A percentile compares a stretch with the other conserved stretches of the same genome.
phyloP scores from a whole-genome alignment of 2,329 filamentous ascomycete genomes.

The Fusarium buxicola region DNA sequence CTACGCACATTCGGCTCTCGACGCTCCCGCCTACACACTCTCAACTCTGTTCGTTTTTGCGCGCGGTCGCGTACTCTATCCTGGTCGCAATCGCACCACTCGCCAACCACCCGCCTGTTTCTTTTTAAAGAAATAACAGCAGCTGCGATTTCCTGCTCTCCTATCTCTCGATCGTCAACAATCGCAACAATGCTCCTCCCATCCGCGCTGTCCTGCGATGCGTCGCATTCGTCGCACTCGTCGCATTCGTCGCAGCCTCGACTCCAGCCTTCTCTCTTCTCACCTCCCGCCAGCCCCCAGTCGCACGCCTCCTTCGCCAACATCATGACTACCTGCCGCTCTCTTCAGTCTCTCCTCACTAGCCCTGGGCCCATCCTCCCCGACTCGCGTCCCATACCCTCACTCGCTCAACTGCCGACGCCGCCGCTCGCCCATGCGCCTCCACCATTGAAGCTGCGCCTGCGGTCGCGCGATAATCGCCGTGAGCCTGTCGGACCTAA shows the following conservation, averaged over 20 bases:
- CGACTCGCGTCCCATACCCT: slow-evolving; percentile 49
- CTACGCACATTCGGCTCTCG: neutral
- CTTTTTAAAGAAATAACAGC: slow-evolving; percentile 24
- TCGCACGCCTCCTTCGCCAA: slow-evolving; percentile 62
- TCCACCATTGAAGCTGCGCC: slow-evolving; percentile 65
- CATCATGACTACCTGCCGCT: slow-evolving; percentile 70
- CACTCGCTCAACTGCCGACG: slow-evolving; percentile 60
- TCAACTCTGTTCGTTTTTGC: slow-evolving; percentile 26
- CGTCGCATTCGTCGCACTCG: slow-evolving; percentile 57
- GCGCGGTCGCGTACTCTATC: slow-evolving; percentile 29
- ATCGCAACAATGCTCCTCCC: slow-evolving; percentile 65
- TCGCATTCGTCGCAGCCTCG: slow-evolving; percentile 58
- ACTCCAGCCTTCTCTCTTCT: slow-evolving; percentile 65
- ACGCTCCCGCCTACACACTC: slow-evolving; percentile 1
- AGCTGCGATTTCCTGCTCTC: neutral
- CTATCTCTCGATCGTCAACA: slow-evolving; percentile 2
- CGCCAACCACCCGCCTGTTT: slow-evolving; percentile 30
- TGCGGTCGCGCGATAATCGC: slow-evolving; percentile 59
- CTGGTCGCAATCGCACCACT: slow-evolving; percentile 43
- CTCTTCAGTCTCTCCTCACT: slow-evolving; percentile 69
- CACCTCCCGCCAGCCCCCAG: slow-evolving; percentile 69
- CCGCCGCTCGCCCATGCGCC: slow-evolving; percentile 66
- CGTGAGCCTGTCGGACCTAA: slow-evolving; percentile 51
- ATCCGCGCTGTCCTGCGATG: slow-evolving; percentile 68
- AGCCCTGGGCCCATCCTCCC: slow-evolving; percentile 50